Percentiles rank a stretch among this genome's conserved stretches.
These are phyloP conservation scores for Lachancea sp. DNA, from an alignment of 805 yeast species.

Conservation along the genomic window DNA sequence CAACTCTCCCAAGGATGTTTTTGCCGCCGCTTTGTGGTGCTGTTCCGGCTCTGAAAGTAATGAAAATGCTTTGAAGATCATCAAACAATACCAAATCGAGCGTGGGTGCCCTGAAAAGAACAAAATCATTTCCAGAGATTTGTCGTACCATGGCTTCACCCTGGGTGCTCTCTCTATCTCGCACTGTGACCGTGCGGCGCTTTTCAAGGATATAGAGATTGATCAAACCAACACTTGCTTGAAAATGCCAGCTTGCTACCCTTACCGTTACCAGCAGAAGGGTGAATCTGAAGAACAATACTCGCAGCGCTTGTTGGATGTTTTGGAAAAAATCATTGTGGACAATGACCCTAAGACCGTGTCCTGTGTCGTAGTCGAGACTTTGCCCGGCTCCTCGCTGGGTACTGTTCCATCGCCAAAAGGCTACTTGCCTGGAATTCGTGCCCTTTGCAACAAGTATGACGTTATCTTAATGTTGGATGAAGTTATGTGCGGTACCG, in stretches of 20 bases:
- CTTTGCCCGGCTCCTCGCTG: conserved; percentile 42
- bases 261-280: conserved; percentile 30
- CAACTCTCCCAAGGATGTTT: conserved; percentile 36
- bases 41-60: conserved; percentile 64
- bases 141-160: conserved; percentile 46
- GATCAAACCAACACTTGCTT: conserved; percentile 23
- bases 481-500: conserved; percentile 55
- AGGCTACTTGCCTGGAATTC: conserved; percentile 42
- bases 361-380: conserved; percentile 40
- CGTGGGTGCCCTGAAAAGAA: conserved; percentile 37
- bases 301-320: conserved; percentile 34
- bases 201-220: conserved; percentile 29
- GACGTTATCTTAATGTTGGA: conserved; percentile 45
- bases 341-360: conserved; percentile 41
- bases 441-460: conserved; percentile 45
- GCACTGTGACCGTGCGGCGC: conserved; percentile 33
- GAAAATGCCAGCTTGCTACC: conserved; percentile 32
- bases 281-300: conserved; percentile 39
- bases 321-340: conserved; percentile 38
- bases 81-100: conserved; percentile 42
- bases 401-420: conserved; percentile 42
- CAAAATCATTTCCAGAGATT: conserved; percentile 39
- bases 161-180: conserved; percentile 36
- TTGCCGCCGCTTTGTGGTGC: conserved; percentile 40
- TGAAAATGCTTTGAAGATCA: conserved; percentile 59